Conservation (phyloP, 148 eudicot genomes). For the Silene uniflora region DNA sequence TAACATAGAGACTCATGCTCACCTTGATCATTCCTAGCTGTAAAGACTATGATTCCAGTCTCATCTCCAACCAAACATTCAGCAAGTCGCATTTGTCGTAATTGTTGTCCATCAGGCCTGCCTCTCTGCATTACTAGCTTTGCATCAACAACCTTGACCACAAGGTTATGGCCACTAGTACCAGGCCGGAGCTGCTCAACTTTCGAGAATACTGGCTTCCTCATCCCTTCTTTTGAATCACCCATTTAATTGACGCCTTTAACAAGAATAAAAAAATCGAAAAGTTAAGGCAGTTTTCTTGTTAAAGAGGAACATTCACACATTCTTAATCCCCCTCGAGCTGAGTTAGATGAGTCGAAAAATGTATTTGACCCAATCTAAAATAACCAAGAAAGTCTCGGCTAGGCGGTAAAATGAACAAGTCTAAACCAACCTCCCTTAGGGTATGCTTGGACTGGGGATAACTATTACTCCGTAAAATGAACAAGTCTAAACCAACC, state of each 20-base stretch:
- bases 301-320: background rate
- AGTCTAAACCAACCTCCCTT: background rate
- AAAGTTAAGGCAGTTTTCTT: background rate
- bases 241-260: background rate
- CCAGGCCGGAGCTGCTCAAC: constrained; percentile 39
- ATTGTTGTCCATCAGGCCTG: constrained; percentile 23
- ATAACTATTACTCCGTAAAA: too few species aligned
- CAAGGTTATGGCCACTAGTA: constrained; percentile 36
- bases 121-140: constrained; percentile 33
- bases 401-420: background rate
- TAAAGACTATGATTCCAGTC: constrained; percentile 38
- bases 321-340: too few species aligned
- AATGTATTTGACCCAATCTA: too few species aligned
- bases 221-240: constrained; percentile 20
- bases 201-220: constrained; percentile 42
- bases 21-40: constrained; percentile 52
- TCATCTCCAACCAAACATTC: constrained; percentile 46
- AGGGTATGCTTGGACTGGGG: too few species aligned
- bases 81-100: constrained; percentile 35
- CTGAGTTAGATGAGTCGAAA: too few species aligned
- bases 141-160: constrained; percentile 34
- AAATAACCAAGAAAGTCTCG: background rate
- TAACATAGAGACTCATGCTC: background rate
- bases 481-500: too few species aligned
- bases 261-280: background rate